Base-by-base conservation (phyloP, 2,329 filamentous ascomycete species). In the Aspergillus piperis region DNA sequence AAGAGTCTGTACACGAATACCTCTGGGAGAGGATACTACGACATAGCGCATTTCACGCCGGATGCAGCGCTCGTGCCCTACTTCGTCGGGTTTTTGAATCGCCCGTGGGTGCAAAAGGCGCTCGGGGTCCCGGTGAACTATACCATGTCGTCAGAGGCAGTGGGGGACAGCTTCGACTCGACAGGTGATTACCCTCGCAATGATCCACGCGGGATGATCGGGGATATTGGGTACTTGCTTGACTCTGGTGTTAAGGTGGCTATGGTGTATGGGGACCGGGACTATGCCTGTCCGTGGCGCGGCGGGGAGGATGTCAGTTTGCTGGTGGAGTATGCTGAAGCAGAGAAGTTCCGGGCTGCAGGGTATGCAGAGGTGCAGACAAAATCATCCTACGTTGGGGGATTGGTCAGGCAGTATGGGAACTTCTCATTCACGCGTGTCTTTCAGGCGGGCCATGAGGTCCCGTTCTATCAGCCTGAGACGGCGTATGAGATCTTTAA, bases 121-220 rank as follows among this genome's bases (percentile, higher is more conserved):
- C 79, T 89, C 1, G 87, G 86, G 4, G 82, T 86, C 0, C 84
- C 84, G 0, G 71, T 88, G 19, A 88, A 88, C 71, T 88, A 81
- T 75, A 84, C 84, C 0, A 69, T 76, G 15, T 74, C 75, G 2
- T 78, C 76, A 7, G 57, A 66, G 2, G 76, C 79, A 11, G 83
- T 85, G 1, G 73, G 74, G 8, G 56, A 65, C 3, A 81, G 78
- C 1, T 87, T 87, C 64, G 44, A 62, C 0, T 63, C 66, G 2
- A 81, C 79, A 6, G 82, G 81, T 21, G 81, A 85, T 66, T 81
- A 82, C 61, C 72, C 77, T 1, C 77, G 81, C 13, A 76, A 77
- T 1, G 80, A 80, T 54, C 78, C 78, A 64, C 77, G 64, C 17
- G 76, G 74, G 15, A 76, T 73, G 55, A 64, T 75, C 3, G 65